A percentile compares a stretch with the other conserved stretches of the same genome.
Evolutionary conservation across 805 yeast species (phyloP).

Genomic region (Wickerhamiella sergipiensis): DNA sequence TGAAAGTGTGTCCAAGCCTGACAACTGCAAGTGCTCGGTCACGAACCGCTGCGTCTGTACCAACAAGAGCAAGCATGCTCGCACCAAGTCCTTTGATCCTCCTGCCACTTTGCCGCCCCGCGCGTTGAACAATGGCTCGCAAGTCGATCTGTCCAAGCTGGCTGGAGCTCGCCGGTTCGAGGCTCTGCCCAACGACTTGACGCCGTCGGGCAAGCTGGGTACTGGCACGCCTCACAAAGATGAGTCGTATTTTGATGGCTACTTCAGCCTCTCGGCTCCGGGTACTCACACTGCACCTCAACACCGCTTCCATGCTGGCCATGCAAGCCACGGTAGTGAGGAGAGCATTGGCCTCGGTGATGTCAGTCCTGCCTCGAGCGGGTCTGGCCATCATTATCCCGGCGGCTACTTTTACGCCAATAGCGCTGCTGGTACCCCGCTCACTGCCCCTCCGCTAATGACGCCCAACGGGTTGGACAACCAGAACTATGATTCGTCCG

Average conservation of each 20-base stretch:
- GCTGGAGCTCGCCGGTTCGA: not conserved
- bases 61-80: not conserved
- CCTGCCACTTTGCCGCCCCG: not conserved
- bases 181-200: not conserved
- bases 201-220: not conserved
- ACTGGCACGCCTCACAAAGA: not conserved
- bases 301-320: not conserved
- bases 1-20: conserved; percentile 2
- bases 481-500: not conserved
- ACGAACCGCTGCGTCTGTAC: conserved; percentile 4
- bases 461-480: not conserved
- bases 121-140: not conserved
- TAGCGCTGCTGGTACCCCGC: not conserved
- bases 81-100: not conserved
- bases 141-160: not conserved
- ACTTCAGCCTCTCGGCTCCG: not conserved
- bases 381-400: not conserved
- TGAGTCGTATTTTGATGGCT: not conserved
- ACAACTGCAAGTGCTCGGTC: conserved; percentile 3
- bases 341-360: not conserved
- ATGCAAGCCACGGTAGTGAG: not conserved
- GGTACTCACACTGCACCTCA: not conserved
- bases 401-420: not conserved
- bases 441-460: not conserved
- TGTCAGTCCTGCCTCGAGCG: not conserved